Evolutionary conservation across 2,329 filamentous ascomycete genomes (phyloP).

Genomic region (Trematosphaeria pertusa): DNA sequence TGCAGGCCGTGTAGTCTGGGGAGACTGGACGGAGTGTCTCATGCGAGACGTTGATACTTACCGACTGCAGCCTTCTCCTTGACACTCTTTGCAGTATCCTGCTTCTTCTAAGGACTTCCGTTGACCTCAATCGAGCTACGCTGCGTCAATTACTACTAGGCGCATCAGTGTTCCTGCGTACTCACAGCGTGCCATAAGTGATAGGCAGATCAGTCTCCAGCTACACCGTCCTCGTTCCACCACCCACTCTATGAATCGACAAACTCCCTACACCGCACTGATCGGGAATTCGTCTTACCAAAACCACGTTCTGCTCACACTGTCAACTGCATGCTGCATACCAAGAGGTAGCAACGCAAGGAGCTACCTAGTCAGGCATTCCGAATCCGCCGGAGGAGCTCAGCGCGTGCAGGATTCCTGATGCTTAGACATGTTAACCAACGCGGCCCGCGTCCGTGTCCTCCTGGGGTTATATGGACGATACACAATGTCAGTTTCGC

Average conservation of each 20-base stretch:
- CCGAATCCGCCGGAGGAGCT: slow-evolving; percentile 1
- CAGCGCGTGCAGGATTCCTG: neutral
- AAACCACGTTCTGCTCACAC: slow-evolving; percentile 1
- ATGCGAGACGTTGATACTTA: slow-evolving; percentile 15
- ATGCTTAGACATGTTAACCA: too few species aligned
- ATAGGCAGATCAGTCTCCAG: slow-evolving; percentile 53
- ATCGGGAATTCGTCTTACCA: slow-evolving; percentile 10
- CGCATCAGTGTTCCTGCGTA: neutral
- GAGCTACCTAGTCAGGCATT: slow-evolving; percentile 7
- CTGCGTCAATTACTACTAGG: slow-evolving; percentile 2
- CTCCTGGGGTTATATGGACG: too few species aligned
- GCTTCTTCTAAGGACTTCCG: slow-evolving; percentile 37
- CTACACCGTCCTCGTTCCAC: slow-evolving; percentile 46
- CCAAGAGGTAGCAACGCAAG: neutral
- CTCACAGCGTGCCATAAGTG: slow-evolving; percentile 50
- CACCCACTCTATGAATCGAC: slow-evolving; percentile 43
- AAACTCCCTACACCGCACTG: slow-evolving; percentile 46
- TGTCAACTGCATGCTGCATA: slow-evolving; percentile 2
- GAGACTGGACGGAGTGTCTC: slow-evolving; percentile 26
- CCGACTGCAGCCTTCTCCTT: slow-evolving; percentile 44
- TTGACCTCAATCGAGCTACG: slow-evolving; percentile 51
- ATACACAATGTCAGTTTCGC: too few species aligned
- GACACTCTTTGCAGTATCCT: slow-evolving; percentile 37
- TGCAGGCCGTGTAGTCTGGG: slow-evolving; percentile 65
- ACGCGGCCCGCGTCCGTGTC: too few species aligned